Base-by-base conservation (phyloP, 2,329 filamentous ascomycete species). In the Alternaria alternata region DNA sequence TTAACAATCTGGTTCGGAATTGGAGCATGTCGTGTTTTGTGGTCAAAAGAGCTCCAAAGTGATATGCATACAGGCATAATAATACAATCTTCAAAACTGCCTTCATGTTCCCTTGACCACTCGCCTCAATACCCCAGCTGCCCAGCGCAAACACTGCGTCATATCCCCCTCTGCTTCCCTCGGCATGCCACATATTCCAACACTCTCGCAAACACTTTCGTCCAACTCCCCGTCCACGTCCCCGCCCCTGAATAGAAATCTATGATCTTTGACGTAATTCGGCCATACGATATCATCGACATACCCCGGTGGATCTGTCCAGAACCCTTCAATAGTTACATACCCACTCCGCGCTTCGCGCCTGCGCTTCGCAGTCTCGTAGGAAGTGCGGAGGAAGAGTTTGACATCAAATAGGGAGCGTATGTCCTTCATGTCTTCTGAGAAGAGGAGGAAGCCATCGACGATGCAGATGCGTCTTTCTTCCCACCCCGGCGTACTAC, bases 251-350 rank as follows among this genome's bases (percentile, higher is more conserved):
- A 97, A 95, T 76, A 99, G 82, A 84, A 92, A 96, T 22, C 83
- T 82, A 80, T 98, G 94, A 70, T 93, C 88, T 54, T 86, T 83
- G 4, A 91, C 91, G 78, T 97, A 98, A 71, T 96, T 94, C 4
- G 94, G 94, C 95, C 95, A 99, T 5, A 99, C 95, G 55, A 99
- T 86, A 75, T 91, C 87, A 76, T 98, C 94, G 38, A 98, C 93
- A 76, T 98, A 99, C 0, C 92, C 94, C 0, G 93, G 93, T 0
- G 95, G 95, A 78, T 99, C 95, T 57, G 89, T 86, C 95, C 95
- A 99, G 81, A 97, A 99, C 28, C 94, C 94, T 72, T 97, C 84
- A 38, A 80, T 74, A 44, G 92, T 94, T 30, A 93, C 91, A 76
- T 95, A 95, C 11, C 91, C 91, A 66, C 86, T 88, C 54, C 92